Base-by-base conservation (phyloP, 1,139 yeast genomes). In the Suhomyces ambrosiae region DNA sequence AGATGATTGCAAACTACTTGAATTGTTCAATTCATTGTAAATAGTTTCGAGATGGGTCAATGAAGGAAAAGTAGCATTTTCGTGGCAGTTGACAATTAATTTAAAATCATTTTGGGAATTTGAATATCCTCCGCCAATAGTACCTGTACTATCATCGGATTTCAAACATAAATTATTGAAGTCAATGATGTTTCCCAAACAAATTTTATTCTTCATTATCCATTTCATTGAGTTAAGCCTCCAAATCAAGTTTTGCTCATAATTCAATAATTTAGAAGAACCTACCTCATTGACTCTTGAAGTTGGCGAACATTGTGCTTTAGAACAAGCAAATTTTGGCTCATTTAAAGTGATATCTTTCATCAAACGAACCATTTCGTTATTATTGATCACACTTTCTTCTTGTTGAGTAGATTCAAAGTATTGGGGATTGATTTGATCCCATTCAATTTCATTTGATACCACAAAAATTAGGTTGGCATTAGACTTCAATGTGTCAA, bases 211-310 rank as follows among this genome's bases (percentile, higher is more conserved):
- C 6, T 54, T 50, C 32, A 58, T 56, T 5, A 61, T 44, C 60
- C 64, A 56, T 40, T 56, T 60, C 58, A 58, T 54, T 22, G 63
- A 56, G 44, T 67, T 61, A 35, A 61, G 51, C 42, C 55, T 60
- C 70, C 71, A 65, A 27, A 67, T 55, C 30, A 66, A 48, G 32
- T 64, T 61, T 42, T 68, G 73, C 46, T 68, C 74, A 52, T 61
- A 57, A 34, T 57, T 54, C 31, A 63, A 54, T 25, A 63, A 47
- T 32, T 60, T 54, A 31, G 61, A 56, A 13, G 50, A 24, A 5
- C 29, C 16, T 12, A 18, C 29, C 16, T 33, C 21, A 5, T 17
- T 17, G 21, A 4, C 15, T 15, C 11, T 17, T 8, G 15, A 19
- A 5, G 34, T 10, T 6, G 30, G 12, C 3, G 27, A 10, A 19